Evolutionary conservation across 148 eudicot genomes (phyloP).

Genomic region (Pharnaceum exiguum): DNA sequence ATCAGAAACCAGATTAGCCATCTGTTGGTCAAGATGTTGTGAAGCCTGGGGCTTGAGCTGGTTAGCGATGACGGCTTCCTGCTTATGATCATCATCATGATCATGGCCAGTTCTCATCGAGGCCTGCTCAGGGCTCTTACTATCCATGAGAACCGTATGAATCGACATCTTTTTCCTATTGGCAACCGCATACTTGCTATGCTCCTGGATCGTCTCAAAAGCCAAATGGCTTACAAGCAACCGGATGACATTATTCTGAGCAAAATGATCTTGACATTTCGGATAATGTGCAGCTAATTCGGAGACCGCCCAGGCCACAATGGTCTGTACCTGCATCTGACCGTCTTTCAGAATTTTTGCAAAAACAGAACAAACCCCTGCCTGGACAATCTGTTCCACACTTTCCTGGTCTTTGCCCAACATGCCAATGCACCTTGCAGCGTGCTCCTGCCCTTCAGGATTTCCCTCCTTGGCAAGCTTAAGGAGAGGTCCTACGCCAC

Average conservation of each 20-base stretch:
- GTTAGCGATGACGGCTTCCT: conserved; percentile 3
- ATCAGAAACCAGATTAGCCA: conserved; percentile 20
- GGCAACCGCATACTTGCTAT: conserved; percentile 63
- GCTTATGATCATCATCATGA: conserved; percentile 23
- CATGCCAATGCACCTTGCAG: conserved; percentile 65
- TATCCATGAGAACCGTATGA: conserved; percentile 46
- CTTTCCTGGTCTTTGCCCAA: conserved; percentile 70
- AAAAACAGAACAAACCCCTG: conserved; percentile 61
- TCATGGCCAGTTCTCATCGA: background rate
- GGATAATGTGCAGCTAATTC: conserved; percentile 61
- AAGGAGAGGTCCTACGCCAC: conserved; percentile 64
- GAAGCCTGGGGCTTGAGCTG: conserved; percentile 22
- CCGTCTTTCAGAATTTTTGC: conserved; percentile 82
- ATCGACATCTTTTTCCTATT: conserved; percentile 41
- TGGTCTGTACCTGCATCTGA: conserved; percentile 70
- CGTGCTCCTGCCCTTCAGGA: conserved; percentile 73
- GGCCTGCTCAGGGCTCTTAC: background rate
- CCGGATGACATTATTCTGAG: conserved; percentile 61
- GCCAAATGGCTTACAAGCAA: conserved; percentile 76
- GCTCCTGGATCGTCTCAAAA: conserved; percentile 80
- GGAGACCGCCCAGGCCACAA: conserved; percentile 84
- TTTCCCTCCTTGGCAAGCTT: conserved; percentile 72
- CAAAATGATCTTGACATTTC: conserved; percentile 80
- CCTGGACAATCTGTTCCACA: conserved; percentile 69
- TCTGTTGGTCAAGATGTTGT: conserved; percentile 1